phyloP scores from a whole-genome alignment of 306 rosid genomes.

The Nissolia schottii region DNA sequence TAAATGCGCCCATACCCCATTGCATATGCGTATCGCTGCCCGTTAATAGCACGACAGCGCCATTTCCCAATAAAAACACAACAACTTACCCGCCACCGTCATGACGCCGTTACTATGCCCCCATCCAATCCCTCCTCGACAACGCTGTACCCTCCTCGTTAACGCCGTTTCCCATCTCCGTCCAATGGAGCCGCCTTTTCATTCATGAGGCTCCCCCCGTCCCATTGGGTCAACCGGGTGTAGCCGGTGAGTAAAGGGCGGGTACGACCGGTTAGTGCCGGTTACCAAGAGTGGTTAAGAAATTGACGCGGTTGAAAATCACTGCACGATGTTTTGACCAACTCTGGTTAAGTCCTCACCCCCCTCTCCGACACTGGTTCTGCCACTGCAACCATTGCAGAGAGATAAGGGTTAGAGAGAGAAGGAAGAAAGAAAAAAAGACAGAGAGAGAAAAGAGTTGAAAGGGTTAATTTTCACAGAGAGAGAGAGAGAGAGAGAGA shows the following conservation, averaged over 20 bases:
- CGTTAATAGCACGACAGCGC: slow-evolving; percentile 56
- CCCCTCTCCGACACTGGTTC: slow-evolving; percentile 37
- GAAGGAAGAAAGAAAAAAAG: background rate
- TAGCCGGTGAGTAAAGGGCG: slow-evolving; percentile 18
- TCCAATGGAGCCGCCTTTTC: slow-evolving; percentile 29
- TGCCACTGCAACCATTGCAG: slow-evolving; percentile 30
- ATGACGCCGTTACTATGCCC: slow-evolving; percentile 31
- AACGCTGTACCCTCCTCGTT: background rate
- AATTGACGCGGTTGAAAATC: slow-evolving; percentile 61
- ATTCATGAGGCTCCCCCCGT: slow-evolving; percentile 8
- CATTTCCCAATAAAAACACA: slow-evolving; percentile 60
- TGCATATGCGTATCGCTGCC: slow-evolving; percentile 35
- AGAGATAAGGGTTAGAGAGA: background rate
- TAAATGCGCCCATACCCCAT: slow-evolving; percentile 31
- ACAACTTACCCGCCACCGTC: slow-evolving; percentile 39
- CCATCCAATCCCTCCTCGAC: background rate
- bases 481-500: background rate
- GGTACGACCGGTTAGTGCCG: slow-evolving; percentile 31
- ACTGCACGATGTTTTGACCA: slow-evolving; percentile 54
- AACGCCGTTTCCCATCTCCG: slow-evolving; percentile 1
- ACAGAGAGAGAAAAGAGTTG: background rate
- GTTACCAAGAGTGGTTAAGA: slow-evolving; percentile 31
- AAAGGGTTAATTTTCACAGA: slow-evolving; percentile 5
- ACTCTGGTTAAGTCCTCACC: slow-evolving; percentile 41
- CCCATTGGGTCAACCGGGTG: slow-evolving; percentile 28